phyloP scores from a whole-genome alignment of 306 rosid genomes.

The Cicer yamashitae region DNA sequence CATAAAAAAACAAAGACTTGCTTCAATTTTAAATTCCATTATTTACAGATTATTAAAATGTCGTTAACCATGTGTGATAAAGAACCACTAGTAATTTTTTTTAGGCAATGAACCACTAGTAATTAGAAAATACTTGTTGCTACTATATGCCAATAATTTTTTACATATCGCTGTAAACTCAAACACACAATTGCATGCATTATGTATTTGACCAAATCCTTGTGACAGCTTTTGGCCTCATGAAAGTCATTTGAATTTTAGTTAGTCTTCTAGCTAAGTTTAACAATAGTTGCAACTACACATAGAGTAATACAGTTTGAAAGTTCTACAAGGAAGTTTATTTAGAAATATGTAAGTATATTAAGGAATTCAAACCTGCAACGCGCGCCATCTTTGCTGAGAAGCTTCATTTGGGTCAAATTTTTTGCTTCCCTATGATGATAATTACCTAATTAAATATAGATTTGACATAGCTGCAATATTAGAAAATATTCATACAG shows the following conservation, averaged over 20 bases:
- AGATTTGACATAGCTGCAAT: neutral
- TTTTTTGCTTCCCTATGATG: neutral
- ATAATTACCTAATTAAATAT: neutral
- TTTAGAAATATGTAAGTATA: neutral
- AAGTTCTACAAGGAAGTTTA: neutral
- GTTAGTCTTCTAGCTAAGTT: slow-evolving; percentile 1
- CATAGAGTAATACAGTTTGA: slow-evolving; percentile 3
- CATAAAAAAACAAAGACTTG: too few relatives aligned
- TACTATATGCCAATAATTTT: too few relatives aligned
- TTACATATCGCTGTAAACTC: neutral
- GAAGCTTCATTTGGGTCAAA: neutral
- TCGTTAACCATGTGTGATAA: neutral
- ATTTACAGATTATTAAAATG: neutral
- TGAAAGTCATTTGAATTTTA: slow-evolving; percentile 1
- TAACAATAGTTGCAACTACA: slow-evolving; percentile 3
- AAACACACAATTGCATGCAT: slow-evolving; percentile 13
- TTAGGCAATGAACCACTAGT: neutral
- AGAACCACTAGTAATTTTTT: neutral
- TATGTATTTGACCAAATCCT: slow-evolving; percentile 26
- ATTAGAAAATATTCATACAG: neutral
- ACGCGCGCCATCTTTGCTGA: neutral
- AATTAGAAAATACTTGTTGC: neutral
- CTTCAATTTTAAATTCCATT: neutral
- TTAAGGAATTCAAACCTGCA: neutral
- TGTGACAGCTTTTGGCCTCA: slow-evolving; percentile 26